These are phyloP conservation scores for Eimeria falciformis DNA, from an alignment of 169 alveolate species.

Conservation along the genomic window DNA sequence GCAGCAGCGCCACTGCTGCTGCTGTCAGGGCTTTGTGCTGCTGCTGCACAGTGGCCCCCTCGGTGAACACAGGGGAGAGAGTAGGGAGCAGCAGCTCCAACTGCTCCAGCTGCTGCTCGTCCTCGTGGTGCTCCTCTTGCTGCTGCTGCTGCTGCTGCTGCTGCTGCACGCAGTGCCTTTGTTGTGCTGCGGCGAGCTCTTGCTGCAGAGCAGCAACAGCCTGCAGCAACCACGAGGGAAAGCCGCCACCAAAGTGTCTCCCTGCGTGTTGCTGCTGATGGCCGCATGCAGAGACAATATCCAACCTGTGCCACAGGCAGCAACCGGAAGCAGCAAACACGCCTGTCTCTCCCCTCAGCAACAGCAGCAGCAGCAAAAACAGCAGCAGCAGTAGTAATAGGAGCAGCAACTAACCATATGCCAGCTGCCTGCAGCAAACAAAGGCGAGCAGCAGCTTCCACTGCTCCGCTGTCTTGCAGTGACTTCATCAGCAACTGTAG, in stretches of 20 bases:
- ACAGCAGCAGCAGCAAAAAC: not conserved
- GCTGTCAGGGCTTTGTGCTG: slow-evolving; percentile 1
- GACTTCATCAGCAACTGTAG: slow-evolving; percentile 54
- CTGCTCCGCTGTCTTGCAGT: slow-evolving; percentile 16
- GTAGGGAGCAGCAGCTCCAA: slow-evolving; percentile 39
- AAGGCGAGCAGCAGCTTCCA: slow-evolving; percentile 59
- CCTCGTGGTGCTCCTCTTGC: not conserved
- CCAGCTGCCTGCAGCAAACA: slow-evolving; percentile 67
- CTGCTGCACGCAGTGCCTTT: not conserved
- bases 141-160: not conserved
- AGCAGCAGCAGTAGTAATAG: slow-evolving; percentile 41
- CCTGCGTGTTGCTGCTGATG: slow-evolving; percentile 44
- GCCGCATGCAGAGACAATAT: too few species aligned
- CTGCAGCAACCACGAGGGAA: slow-evolving; percentile 60
- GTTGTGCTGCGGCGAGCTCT: slow-evolving; percentile 57
- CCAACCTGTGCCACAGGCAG: slow-evolving; percentile 41
- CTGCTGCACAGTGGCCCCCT: slow-evolving; percentile 49
- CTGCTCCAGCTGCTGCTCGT: not conserved
- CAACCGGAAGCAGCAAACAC: slow-evolving; percentile 1
- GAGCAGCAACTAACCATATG: slow-evolving; percentile 7
- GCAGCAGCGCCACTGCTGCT: slow-evolving; percentile 66
- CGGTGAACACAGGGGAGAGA: not conserved
- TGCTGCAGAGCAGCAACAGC: slow-evolving; percentile 61
- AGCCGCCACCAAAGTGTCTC: slow-evolving; percentile 2
- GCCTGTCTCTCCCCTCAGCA: not conserved